Evolutionary conservation across 1,284 basidiomycete species (phyloP).

Genomic region (Melampsora medusae): DNA sequence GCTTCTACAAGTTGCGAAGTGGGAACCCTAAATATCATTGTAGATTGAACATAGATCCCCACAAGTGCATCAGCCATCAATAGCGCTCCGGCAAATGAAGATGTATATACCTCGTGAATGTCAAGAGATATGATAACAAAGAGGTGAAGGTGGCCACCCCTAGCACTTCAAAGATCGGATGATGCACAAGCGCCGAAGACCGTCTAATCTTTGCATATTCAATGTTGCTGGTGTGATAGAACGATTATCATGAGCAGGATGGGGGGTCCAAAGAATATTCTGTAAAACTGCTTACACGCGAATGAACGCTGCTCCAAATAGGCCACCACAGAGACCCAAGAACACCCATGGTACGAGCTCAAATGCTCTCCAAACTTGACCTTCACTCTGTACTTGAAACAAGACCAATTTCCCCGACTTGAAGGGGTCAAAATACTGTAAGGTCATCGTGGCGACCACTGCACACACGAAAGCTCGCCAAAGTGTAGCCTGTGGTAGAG

Average conservation of each 20-base stretch:
- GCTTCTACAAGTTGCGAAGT: constrained; percentile 69
- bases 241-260: neutral
- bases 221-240: constrained; percentile 57
- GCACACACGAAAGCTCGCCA: constrained; percentile 74
- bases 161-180: constrained; percentile 67
- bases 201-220: constrained; percentile 64
- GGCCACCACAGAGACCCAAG: constrained; percentile 35
- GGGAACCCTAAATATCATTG: constrained; percentile 60
- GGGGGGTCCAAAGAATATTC: neutral
- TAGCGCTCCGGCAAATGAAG: neutral
- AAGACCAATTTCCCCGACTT: constrained; percentile 71
- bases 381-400: constrained; percentile 58
- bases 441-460: constrained; percentile 66
- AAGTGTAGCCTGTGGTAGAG: constrained; percentile 68
- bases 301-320: constrained; percentile 40
- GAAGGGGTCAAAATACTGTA: constrained; percentile 72
- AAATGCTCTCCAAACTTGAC: constrained; percentile 64
- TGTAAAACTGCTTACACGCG: constrained; percentile 16
- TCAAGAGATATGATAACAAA: constrained; percentile 65
- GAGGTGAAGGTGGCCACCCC: constrained; percentile 66
- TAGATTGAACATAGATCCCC: neutral
- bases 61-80: neutral
- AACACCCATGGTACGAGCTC: constrained; percentile 61
- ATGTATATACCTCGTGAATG: constrained; percentile 60
- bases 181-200: constrained; percentile 63